Base-by-base conservation (phyloP, 2,329 filamentous ascomycete genomes). In the Calonectria montana region DNA sequence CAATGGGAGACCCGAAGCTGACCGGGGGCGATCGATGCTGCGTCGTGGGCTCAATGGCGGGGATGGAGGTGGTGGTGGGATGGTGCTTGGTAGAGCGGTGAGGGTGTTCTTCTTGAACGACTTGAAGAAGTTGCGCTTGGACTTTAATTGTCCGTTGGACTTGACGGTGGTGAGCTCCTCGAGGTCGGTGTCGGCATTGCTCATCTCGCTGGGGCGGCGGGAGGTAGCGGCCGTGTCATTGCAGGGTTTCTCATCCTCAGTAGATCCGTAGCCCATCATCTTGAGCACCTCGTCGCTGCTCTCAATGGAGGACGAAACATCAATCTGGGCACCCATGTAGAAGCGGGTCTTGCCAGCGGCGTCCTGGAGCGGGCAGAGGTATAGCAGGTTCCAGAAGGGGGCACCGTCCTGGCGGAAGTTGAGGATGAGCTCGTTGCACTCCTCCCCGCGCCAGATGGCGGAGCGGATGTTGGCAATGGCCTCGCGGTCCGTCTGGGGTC, bases 271-370 rank as follows among this genome's bases (percentile, higher is more conserved):
- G 37, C 82, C 86, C 16, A 91, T 77, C 7, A 90, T 81, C 7
- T 83, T 84, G 53, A 91, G 72, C 8, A 91, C 83, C 70, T 91
- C 89, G 5, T 85, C 84, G 37, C 84, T 83, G 62, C 83, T 86
- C 67, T 87, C 85, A 39, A 91, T 84, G 0, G 86, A 87, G 2
- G 88, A 88, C 0, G 89, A 90, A 16, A 90, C 87, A 73, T 92
- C 88, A 64, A 91, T 86, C 72, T 91, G 88, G 0, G 86, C 89
- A 0, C 88, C 89, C 18, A 92, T 83, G 75, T 88, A 90, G 79
- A 87, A 90, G 0, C 82, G 83, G 2, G 88, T 79, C 9, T 85
- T 85, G 3, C 89, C 89, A 0, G 82, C 75, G 0, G 81, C 78
- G 69, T 90, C 86, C 27, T 85, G 82, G 1, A 92, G 53, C 10